Percentiles rank a stretch among this genome's conserved stretches.
These are phyloP conservation scores for Aspergillus piperis DNA, from an alignment of 2,329 filamentous ascomycete genomes.

Conservation along the genomic window DNA sequence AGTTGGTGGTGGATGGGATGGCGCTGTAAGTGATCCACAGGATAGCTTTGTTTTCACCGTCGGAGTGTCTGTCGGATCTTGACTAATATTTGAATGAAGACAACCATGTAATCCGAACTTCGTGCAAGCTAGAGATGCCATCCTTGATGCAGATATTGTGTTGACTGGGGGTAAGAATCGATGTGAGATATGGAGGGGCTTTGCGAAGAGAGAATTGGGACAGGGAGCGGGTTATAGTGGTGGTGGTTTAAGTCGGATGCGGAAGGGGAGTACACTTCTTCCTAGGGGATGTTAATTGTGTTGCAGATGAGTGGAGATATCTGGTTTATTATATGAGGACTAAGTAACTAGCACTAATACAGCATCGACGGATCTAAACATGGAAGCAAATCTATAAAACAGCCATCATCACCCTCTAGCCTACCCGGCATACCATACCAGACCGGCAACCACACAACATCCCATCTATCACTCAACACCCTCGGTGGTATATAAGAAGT, in stretches of 20 bases:
- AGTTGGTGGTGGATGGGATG: slow-evolving; percentile 20
- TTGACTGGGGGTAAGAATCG: slow-evolving; percentile 15
- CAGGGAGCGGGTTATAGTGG: slow-evolving; percentile 5
- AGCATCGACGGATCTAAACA: too few relatives aligned
- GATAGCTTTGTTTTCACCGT: too few relatives aligned
- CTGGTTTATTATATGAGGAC: neutral
- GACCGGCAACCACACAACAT: neutral
- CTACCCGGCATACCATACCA: neutral
- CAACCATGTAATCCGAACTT: slow-evolving; percentile 22
- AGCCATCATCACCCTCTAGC: neutral
- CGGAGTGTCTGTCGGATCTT: too few relatives aligned
- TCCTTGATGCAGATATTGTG: slow-evolving; percentile 17
- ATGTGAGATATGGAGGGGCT: slow-evolving; percentile 21
- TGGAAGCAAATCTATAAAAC: too few relatives aligned
- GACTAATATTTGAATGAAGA: neutral
- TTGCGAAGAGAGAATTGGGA: slow-evolving; percentile 20
- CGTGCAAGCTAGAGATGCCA: slow-evolving; percentile 18
- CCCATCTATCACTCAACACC: neutral
- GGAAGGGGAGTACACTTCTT: neutral
- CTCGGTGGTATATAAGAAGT: neutral
- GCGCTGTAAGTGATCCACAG: slow-evolving; percentile 13
- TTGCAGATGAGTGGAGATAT: neutral
- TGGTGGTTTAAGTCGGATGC: neutral
- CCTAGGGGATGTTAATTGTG: neutral
- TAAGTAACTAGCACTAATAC: too few relatives aligned